Base-by-base conservation (phyloP, 2,329 filamentous ascomycete genomes). In the Colletotrichum sp. region DNA sequence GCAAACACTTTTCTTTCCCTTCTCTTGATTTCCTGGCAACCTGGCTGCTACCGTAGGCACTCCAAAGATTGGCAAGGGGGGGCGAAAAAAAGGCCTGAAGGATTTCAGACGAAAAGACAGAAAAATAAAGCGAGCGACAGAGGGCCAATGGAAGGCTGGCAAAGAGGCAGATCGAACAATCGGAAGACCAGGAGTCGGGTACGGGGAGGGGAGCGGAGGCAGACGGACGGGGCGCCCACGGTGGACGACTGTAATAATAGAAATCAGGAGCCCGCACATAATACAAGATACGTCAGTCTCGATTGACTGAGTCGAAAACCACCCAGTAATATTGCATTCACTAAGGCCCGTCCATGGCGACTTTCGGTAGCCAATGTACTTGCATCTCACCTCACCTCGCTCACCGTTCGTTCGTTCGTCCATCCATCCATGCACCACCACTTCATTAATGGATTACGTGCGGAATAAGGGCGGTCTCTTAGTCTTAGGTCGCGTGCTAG, bases 231-330 rank as follows among this genome's bases (percentile, higher is more conserved):
- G 36, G 22, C 32, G 52, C 15, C 27, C 15, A 44, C 30, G 25
- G 39, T 48, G 19, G 68, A 39, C n/a, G 44, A 8, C 67, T 39
- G 72, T 75, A 75, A 75, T 75, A 75, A 75, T 75, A 75, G 68
- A 72, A 67, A 67, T 28, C 36, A 72, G 55, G 72, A 72, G 72
- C 52, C 55, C 52, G 52, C 30, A 32, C 9, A 34, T 34, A 55
- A 48, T 48, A 71, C 27, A 48, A 19, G 57, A 71, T 71, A 75
- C 72, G 63, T 72, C 72, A 75, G 72, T 75, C 59, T 34, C 19
- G 11, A 65, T 39, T 71, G 25, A 64, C n/a, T 25, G 8, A 64
- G 61, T 27, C n/a, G 32, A 36, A 64, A 64, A 39, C 8, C 44
- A 52, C n/a, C 44, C 44, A 52, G 32, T 64, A 12, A 27, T 39